Evolutionary conservation across 768 basidiomycete species (phyloP), one percentile per base, ranked within the genome.

Genomic region (Pleurotus tuoliensis): DNA sequence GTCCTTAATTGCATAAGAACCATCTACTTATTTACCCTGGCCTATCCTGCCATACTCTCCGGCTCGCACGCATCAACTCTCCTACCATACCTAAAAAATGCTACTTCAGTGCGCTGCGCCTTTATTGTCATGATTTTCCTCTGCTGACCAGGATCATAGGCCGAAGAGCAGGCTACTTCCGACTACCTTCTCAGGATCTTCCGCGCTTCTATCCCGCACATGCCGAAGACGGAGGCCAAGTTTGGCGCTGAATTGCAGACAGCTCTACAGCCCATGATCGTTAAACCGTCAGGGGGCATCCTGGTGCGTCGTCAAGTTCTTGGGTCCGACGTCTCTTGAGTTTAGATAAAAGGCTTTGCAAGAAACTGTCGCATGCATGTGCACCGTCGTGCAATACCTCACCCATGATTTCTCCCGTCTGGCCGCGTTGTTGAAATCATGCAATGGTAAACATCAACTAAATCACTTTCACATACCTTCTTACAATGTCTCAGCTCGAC

Each of bases 351-450:
- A 94, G 89, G 86, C 89, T 18, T 70, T 98, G 30, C 93, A 95
- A 73, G 97, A 98, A 70, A 84, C 86, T 11, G 90, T 98, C 12
- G 92, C 92, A 0, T 98, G 95, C 61, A 86, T 96, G 75, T 96
- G 94, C 66, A 82, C 83, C 0, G 89, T 90, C 1, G 87, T 95
- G 1, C 85, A 86, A 50, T 73, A 90, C 61, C 77, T 98, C 15
- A 98, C 97, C 0, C 90, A 92, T 58, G 94, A 98, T 62, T 96
- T 87, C 63, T 73, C 73, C 13, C 82, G 86, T 37, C 77, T 98
- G 15, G 81, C 94, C 22, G 86, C 84, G 34, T 77, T 98, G 3
- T 67, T 98, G 60, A 89, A 89, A 62, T 93, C 92, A 0, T 95
- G 92, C 70, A 90, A 94, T 63, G 77, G 93, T 90, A 58, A 47